Base-by-base conservation (phyloP, 805 yeast genomes). In the Cyberlindnera euphorbiae region DNA sequence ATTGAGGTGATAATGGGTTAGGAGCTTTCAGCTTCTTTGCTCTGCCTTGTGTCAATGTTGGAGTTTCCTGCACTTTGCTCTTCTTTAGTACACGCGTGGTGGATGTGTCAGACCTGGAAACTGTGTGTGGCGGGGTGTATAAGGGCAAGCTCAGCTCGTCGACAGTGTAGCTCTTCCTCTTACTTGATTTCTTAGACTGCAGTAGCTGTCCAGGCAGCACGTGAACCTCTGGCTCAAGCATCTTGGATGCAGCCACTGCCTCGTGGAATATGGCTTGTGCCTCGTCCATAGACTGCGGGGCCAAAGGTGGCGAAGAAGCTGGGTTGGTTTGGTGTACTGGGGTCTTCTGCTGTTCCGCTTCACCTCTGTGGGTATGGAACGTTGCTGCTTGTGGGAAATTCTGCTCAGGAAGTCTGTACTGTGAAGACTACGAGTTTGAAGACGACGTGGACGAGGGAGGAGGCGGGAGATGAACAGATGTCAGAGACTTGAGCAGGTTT, bases 391-490 rank as follows among this genome's bases (percentile, higher is more conserved):
- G 10, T 21, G 23, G 11, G 23, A 21, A 21, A 14, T 14, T 24
- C n/a, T 12, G 14, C 9, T 12, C 7, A 6, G 13, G 14, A 7
- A 12, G 13, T 6, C 26, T 24, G 26, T n/a, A 11, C 26, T 6
- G n/a, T 11, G 26, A 24, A 31, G 18, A 16, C 25, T 8, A 25
- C 19, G 38, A 38, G 36, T 26, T n/a, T n/a, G n/a, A n/a, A n/a
- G 22, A 19, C 7, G 22, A 7, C 9, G 22, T 19, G 22, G 38
- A 26, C 28, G 49, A 27, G n/a, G 68, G 67, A 3, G 67, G 68
- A 8, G 68, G 68, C 6, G 69, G 69, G 17, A 64, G 54, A 33
- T 64, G 65, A 22, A 64, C 65, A 19, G 67, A 63, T 15, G 59
- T 56, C 41, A 63, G 42, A 16, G 67, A 62, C 47, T 58, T 62